Percentiles rank a stretch among this genome's conserved stretches.
These are phyloP conservation scores for Comarum palustre DNA, from an alignment of 306 rosid genomes.

Conservation along the genomic window DNA sequence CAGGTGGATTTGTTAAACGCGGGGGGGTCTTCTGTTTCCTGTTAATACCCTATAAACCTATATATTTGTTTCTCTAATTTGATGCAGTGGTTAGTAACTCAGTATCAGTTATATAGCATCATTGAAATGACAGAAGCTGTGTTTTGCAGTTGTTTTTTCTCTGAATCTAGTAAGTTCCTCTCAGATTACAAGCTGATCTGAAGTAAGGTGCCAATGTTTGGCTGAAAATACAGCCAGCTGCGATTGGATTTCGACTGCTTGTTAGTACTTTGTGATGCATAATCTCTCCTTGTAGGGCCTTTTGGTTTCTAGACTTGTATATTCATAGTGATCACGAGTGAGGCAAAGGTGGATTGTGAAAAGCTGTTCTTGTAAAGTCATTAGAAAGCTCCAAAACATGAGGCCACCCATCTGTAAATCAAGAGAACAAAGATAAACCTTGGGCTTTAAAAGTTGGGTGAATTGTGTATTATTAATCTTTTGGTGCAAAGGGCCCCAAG, in stretches of 20 bases:
- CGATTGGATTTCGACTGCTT: not conserved
- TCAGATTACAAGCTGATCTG: not conserved
- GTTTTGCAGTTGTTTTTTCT: not conserved
- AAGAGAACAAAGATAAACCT: conserved; percentile 27
- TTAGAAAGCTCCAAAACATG: conserved; percentile 25
- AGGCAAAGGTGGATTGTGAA: conserved; percentile 27
- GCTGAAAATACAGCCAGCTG: conserved; percentile 13
- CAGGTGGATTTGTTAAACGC: not conserved
- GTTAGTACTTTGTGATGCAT: conserved; percentile 16
- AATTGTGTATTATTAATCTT: conserved; percentile 12
- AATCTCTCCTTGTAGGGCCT: conserved; percentile 17
- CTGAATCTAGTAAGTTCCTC: not conserved
- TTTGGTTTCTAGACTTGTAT: conserved; percentile 13
- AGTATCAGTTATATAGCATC: not conserved
- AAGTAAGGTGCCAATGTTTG: conserved; percentile 12
- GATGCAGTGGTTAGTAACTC: not conserved
- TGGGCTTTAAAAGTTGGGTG: conserved; percentile 8
- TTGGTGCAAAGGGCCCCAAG: conserved; percentile 19
- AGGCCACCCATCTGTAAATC: conserved; percentile 26
- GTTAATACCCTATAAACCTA: not conserved
- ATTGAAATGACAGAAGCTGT: not conserved
- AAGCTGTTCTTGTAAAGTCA: conserved; percentile 13
- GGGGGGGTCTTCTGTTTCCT: not conserved
- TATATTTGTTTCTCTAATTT: not conserved
- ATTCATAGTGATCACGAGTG: conserved; percentile 15